Evolutionary conservation across 768 basidiomycete species (phyloP), one percentile per base, ranked within the genome.

Genomic region (Antrodiella citrinella): DNA sequence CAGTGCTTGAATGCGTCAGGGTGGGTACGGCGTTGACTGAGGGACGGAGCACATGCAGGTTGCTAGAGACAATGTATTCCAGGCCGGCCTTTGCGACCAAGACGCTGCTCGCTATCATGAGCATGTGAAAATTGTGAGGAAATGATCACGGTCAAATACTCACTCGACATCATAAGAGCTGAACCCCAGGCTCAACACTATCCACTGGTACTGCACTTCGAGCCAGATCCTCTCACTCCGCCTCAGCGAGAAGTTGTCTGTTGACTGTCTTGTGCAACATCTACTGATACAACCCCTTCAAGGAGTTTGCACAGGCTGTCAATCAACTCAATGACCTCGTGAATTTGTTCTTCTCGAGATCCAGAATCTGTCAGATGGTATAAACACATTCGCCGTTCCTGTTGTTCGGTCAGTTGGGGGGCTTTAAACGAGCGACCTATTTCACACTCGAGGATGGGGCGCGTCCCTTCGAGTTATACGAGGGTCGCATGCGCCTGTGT

Each of bases 21-120:
- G 67, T 99, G 98, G 94, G 90, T 95, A 99, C 98, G 50, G 96
- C 98, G 71, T 99, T 98, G 72, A 99, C 98, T 2, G 96, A 95
- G 49, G 96, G 87, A 52, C 98, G 81, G 26, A 77, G 86, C 67
- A 94, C 76, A 3, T 96, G 96, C 79, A 98, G 98, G 69, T 98
- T 99, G 77, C 98, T 96, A 58, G 98, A 84, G 67, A 98, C 97
- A 72, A 88, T 98, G 73, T 97, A 99, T 69, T 99, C 96, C 41
- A 91, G 97, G 60, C 91, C 82, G 65, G 95, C 94, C 69, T 96
- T 97, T 47, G 81, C 84, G 74, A 18, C 96, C 96, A 30, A 99
- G 84, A 53, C 86, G 77, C 72, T 88, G 94, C 70, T 99, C 96
- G 64, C 95, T 93, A 64, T 89, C 86, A n/a, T n/a, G n/a, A n/a